Base-by-base conservation (phyloP, 2,329 filamentous ascomycete genomes). In the Verticillium nonalfalfae region DNA sequence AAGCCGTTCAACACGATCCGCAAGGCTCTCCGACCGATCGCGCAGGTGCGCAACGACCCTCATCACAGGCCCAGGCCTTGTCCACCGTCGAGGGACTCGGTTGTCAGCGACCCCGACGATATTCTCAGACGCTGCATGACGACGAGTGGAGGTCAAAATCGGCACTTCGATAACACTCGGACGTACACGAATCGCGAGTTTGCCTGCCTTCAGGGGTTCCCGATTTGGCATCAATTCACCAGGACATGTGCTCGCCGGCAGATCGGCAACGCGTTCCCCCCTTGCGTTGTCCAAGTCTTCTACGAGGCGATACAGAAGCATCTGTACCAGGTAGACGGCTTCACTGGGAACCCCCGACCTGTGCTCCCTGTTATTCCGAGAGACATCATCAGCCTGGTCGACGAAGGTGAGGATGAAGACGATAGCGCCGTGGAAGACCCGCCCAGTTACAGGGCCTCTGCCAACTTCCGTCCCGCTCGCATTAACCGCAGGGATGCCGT, bases 221-320 rank as follows among this genome's bases (percentile, higher is more conserved):
- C 89, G 0, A 63, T 74, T 0, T 69, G 75, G 2, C 88, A 91
- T 69, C 70, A 71, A 0, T 93, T 94, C 68, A 76, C 72, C 0
- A 70, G 72, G 18, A 74, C 71, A 0, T 71, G 69, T 14, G 74
- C 84, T 15, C 82, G 82, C 66, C 82, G 78, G 64, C 90, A 93
- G 70, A 90, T 94, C 64, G 91, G 91, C 0, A 94, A 95, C 68
- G 91, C 90, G 0, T 91, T 94, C 15, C 89, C 91, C 0, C 85
- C 90, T 0, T 75, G 75, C 34, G 80, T 82, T 0, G 85, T 85
- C 2, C 73, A 74, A 33, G 72, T 79, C 0, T 67, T 86, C 0
- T 85, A 81, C 63, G 68, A 70, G n/a, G 80, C 84, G 57, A 67
- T 86, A 9, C 71, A 78, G 18, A 64, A 70, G 7, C 82, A 78